Percentiles rank a stretch among this genome's conserved stretches.
Evolutionary conservation across 2,329 filamentous ascomycete species (phyloP).

Genomic region (Calycina herbarum): DNA sequence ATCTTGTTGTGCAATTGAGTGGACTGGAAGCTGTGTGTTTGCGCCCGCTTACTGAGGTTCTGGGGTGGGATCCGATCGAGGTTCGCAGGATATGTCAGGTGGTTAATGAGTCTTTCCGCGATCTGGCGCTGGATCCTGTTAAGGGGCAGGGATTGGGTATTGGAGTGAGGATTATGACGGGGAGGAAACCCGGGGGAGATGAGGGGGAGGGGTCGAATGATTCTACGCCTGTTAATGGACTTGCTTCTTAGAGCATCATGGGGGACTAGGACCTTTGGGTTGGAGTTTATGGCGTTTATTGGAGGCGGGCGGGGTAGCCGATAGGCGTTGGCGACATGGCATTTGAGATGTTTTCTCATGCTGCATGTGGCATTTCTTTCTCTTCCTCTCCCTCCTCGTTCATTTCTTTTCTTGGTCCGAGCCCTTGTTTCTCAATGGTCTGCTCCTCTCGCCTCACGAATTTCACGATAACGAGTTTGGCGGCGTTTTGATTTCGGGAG

Average conservation of each 20-base stretch:
- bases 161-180: slow-evolving; percentile 28
- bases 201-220: neutral
- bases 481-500: too few species aligned
- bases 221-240: neutral
- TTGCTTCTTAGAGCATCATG: neutral
- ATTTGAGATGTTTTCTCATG: neutral
- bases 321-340: neutral
- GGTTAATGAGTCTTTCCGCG: slow-evolving; percentile 21
- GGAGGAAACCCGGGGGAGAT: slow-evolving; percentile 29
- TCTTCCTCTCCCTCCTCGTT: too few species aligned
- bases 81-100: slow-evolving; percentile 23
- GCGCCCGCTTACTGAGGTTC: slow-evolving; percentile 29
- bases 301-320: too few species aligned
- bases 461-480: too few species aligned
- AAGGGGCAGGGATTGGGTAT: slow-evolving; percentile 29
- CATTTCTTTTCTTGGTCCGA: too few species aligned
- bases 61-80: slow-evolving; percentile 31
- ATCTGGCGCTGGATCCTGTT: slow-evolving; percentile 26
- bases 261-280: neutral
- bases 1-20: slow-evolving; percentile 26
- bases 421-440: too few species aligned
- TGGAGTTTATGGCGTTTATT: neutral
- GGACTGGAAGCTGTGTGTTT: slow-evolving; percentile 33
- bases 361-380: neutral
- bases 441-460: too few species aligned